phyloP scores from a whole-genome alignment of 352 stramenopile species.

The Globisporangium uncinulatum region DNA sequence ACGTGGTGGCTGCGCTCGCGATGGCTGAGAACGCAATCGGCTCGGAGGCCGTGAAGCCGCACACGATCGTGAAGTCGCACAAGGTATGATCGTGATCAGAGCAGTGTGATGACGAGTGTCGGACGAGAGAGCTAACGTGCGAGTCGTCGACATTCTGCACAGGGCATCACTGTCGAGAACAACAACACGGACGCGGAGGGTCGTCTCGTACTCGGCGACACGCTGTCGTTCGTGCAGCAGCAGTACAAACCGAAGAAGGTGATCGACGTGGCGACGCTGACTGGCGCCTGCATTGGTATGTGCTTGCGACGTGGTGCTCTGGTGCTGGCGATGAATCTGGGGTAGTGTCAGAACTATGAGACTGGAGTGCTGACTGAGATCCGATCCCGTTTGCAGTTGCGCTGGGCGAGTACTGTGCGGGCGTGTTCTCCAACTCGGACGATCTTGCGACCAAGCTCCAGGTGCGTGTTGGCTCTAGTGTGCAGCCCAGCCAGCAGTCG shows the following conservation, averaged over 20 bases:
- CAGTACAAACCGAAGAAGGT: conserved; percentile 88
- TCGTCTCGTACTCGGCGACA: conserved; percentile 87
- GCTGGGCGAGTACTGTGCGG: conserved; percentile 84
- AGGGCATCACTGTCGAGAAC: conserved; percentile 88
- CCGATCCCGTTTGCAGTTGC: conserved; percentile 38
- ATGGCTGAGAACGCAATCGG: conserved; percentile 83
- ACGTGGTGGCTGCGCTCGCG: conserved; percentile 72
- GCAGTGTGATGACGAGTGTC: neutral
- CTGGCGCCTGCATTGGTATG: conserved; percentile 81
- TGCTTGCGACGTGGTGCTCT: neutral
- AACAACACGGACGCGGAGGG: conserved; percentile 93
- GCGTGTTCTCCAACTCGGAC: conserved; percentile 91
- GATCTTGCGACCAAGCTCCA: conserved; percentile 63
- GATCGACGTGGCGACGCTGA: conserved; percentile 93
- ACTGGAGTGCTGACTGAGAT: neutral
- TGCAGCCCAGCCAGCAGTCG: too few relatives aligned
- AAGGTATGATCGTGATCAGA: conserved; percentile 26
- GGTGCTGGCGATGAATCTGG: neutral
- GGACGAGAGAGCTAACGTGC: too few relatives aligned
- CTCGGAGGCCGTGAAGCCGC: conserved; percentile 82
- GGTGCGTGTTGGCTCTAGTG: conserved; percentile 14
- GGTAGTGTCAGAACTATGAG: neutral
- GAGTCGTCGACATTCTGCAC: neutral
- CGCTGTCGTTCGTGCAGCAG: conserved; percentile 86
- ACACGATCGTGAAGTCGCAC: conserved; percentile 87